phyloP scores from a whole-genome alignment of 768 basidiomycete species.

The Lentinus brumalis region DNA sequence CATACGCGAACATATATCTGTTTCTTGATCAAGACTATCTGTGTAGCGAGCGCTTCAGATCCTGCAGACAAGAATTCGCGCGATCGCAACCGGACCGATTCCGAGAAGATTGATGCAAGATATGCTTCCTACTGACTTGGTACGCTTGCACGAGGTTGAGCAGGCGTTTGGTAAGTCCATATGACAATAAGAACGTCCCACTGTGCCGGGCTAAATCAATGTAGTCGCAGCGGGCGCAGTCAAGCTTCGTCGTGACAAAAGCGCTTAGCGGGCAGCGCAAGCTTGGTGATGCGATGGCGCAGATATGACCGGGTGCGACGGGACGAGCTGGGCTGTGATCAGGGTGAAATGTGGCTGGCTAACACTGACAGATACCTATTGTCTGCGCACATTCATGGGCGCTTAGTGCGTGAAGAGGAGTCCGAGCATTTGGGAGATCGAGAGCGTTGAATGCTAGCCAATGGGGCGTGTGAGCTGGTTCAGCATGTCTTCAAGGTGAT shows the following conservation, averaged over 20 bases:
- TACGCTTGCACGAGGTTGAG: background rate
- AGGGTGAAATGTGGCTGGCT: background rate
- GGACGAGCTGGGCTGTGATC: constrained; percentile 2
- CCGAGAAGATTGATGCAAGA: background rate
- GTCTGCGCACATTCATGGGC: background rate
- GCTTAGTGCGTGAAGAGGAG: background rate
- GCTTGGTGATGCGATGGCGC: background rate
- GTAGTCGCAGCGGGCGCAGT: background rate
- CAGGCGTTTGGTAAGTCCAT: background rate
- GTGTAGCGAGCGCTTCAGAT: too few species aligned
- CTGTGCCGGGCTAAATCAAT: background rate
- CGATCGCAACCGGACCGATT: constrained; percentile 1
- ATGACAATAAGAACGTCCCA: constrained; percentile 6
- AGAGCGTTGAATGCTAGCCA: background rate
- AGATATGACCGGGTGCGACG: background rate
- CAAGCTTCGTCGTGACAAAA: too few species aligned
- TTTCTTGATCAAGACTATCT: background rate
- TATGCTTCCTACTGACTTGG: background rate
- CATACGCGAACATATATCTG: background rate
- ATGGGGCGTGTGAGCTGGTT: too few species aligned
- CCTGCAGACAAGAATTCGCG: background rate
- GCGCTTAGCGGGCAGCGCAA: too few species aligned
- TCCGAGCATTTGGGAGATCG: background rate
- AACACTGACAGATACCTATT: background rate
- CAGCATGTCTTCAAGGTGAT: too few species aligned